Evolutionary conservation across 345 rosid species (phyloP), one percentile per base, ranked within the genome.

Genomic region (Citrus australasica): DNA sequence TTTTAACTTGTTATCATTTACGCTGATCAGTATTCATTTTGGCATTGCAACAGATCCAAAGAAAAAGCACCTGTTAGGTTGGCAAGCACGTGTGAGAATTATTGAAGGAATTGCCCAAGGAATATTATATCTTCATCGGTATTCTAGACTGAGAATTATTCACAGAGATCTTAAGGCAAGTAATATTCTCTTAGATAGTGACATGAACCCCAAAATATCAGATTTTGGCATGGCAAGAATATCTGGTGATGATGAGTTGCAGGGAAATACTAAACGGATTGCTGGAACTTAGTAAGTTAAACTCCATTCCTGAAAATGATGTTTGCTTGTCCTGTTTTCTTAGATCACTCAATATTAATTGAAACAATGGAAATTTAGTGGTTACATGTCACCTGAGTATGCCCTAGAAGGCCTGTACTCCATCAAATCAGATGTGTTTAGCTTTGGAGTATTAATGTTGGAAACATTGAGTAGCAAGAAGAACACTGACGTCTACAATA

Each of bases 171-270:
- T 83, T 0, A 86, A 86, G 33, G 58, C 82, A 37, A 83, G 88
- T 71, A 86, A 86, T 58, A 73, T 86, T 67, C 69, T 90, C 62
- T 40, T 89, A 38, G 90, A 86, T 32, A 77, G 48, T 1, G 69
- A 86, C 69, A 85, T 89, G 88, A 86, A 81, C 28, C 90, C 90
- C 0, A 87, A 88, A 79, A 90, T 88, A 30, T 83, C 88, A 0
- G 89, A 90, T 62, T 90, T 87, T 78, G 93, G 91, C 9, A 19
- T 88, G 84, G 90, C 90, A 22, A 80, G 84, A 80, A 90, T 88
- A 35, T 85, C 85, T 73, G 87, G 84, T 24, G 89, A 79, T 0
- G 75, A 88, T 42, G 84, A 84, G 53, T 82, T 69, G 25, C 78
- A 63, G 78, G 91, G 82, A 48, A 88, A 82, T 64, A 89, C 89